Evolutionary conservation across 306 rosid genomes (phyloP), one percentile per base, ranked within the genome.

Genomic region (Gastrolobium bilobum): DNA sequence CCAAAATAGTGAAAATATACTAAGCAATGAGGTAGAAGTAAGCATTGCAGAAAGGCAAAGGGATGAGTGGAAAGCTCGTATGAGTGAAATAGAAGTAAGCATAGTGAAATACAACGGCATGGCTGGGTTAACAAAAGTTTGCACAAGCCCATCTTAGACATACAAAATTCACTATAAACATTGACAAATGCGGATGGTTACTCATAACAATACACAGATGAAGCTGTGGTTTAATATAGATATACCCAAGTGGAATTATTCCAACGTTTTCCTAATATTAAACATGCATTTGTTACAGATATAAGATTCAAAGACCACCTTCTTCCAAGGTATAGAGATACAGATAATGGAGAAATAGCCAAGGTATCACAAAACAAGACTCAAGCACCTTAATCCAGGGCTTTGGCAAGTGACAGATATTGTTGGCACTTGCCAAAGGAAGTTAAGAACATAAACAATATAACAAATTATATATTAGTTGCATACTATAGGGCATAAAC

Each of bases 221-320:
- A 29, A 72, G 42, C 54, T 73, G 54, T 40, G n/a, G 56, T 53
- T 38, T 44, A 3, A 71, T 39, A 54, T 34, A 43, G 64, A 30
- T 11, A 30, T 38, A 5, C 50, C 33, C 2, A 10, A 43, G 5
- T 68, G 7, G 44, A 68, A 68, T 33, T n/a, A 44, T 48, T 70
- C 6, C 62, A n/a, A 50, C 2, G 2, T 40, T 4, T 39, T 63
- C 9, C 50, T 14, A 63, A 63, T 14, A 15, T n/a, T n/a, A n/a
- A n/a, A n/a, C n/a, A n/a, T n/a, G n/a, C n/a, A n/a, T n/a, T n/a
- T n/a, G n/a, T n/a, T n/a, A n/a, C n/a, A n/a, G n/a, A n/a, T n/a
- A n/a, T n/a, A 51, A 53, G 31, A 20, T 53, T 53, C 31, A 53
- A 52, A 53, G 3, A 3, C 59, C 33, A 53, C 33, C 59, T 15